Percentiles rank a stretch among this genome's conserved stretches.
These are phyloP conservation scores for Diaporthe nobilis DNA, from an alignment of 2,329 filamentous ascomycete genomes.

Conservation along the genomic window DNA sequence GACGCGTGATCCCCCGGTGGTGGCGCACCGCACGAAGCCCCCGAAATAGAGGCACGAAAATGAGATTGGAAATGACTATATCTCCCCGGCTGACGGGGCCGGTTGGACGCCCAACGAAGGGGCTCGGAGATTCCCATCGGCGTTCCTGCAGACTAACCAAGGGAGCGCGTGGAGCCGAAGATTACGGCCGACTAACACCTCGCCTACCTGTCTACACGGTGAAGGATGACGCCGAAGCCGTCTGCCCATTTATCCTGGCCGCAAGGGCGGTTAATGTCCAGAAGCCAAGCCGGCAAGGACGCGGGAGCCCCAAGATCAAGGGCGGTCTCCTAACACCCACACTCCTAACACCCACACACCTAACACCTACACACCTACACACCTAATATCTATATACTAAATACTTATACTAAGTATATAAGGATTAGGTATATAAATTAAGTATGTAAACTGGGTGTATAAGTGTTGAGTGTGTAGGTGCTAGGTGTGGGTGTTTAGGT, in stretches of 20 bases:
- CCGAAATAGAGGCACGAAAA: background rate
- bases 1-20: background rate
- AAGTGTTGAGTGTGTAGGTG: no score
- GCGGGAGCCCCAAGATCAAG: background rate
- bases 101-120: background rate
- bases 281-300: background rate
- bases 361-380: no score
- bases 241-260: background rate
- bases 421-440: no score
- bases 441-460: no score
- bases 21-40: background rate
- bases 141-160: background rate
- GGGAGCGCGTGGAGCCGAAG: background rate
- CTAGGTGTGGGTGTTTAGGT: no score
- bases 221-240: background rate
- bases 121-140: constrained; percentile 14
- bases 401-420: no score
- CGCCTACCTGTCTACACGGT: background rate
- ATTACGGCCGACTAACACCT: constrained; percentile 1
- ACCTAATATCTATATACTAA: no score
- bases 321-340: no score
- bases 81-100: background rate
- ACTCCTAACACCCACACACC: no score
- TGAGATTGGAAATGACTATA: constrained; percentile 7
- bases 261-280: background rate